These are phyloP conservation scores for Auriscalpium vulgare DNA, from an alignment of 768 basidiomycete species.

Conservation along the genomic window DNA sequence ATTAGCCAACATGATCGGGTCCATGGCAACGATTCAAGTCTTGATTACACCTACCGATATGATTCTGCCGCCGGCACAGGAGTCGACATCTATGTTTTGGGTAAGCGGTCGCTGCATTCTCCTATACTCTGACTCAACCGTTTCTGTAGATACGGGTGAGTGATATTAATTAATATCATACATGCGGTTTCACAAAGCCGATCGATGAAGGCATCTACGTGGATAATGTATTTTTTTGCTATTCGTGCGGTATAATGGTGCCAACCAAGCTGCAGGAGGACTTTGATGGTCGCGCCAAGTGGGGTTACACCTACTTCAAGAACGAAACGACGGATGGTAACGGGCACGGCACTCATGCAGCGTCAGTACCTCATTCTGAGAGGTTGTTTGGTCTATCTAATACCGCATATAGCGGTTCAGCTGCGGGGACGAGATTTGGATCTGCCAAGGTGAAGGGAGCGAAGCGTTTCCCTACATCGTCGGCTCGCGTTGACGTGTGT, in stretches of 20 bases:
- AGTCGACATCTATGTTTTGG: constrained; percentile 37
- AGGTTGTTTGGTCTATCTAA: background rate
- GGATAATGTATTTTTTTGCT: constrained; percentile 13
- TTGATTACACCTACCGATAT: constrained; percentile 20
- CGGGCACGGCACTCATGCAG: constrained; percentile 35
- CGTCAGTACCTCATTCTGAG: constrained; percentile 5
- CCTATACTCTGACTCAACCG: background rate
- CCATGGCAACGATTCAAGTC: constrained; percentile 3
- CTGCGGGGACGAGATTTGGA: constrained; percentile 25
- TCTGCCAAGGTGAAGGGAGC: constrained; percentile 18
- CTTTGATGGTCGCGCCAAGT: constrained; percentile 35
- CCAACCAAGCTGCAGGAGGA: constrained; percentile 17
- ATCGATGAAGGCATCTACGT: constrained; percentile 19
- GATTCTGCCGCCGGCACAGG: constrained; percentile 25
- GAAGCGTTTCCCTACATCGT: too few relatives aligned
- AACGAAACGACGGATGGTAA: constrained; percentile 24
- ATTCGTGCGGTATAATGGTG: background rate
- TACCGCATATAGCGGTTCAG: constrained; percentile 24
- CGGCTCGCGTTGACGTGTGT: too few relatives aligned
- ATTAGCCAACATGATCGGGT: constrained; percentile 10
- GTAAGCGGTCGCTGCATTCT: constrained; percentile 11
- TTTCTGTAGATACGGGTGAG: constrained; percentile 7
- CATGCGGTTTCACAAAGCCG: background rate
- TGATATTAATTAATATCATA: background rate
- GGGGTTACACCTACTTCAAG: constrained; percentile 28